Evolutionary conservation across 2,329 filamentous ascomycete species (phyloP), one percentile per base, ranked within the genome.

Genomic region (Fusarium sp.): DNA sequence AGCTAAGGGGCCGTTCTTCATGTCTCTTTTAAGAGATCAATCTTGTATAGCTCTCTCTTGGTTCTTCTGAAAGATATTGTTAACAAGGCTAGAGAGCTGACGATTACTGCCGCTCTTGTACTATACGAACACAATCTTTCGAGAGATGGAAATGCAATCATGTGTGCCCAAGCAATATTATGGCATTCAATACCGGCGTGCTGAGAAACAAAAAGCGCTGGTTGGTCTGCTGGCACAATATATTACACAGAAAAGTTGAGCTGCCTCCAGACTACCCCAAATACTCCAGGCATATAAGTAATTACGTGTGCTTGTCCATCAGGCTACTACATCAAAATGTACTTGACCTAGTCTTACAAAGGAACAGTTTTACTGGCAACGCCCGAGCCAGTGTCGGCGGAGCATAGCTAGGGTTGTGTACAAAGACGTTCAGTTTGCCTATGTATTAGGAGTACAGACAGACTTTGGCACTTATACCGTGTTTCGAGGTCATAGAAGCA

Each of bases 391-490:
- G n/a, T 42, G 41, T 42, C 16, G 15, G 47, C 41, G 36, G 41
- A 45, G 56, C 48, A 62, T 57, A 47, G 47, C 50, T 65, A 50
- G 48, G 33, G n/a, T 38, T 54, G 18, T 42, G n/a, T 42, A 41
- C 20, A 57, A 48, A 15, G 28, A 39, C 38, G 61, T 22, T 47
- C 26, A 54, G 22, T 50, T 50, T 58, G 16, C 38, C 54, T 65
- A 45, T 48, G 44, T 51, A 42, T 16, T 30, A 26, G 58, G 57
- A 48, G 38, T 51, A 60, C 50, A 65, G 53, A 55, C 47, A 57
- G 39, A 18, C 12, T 24, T 38, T 48, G 42, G 33, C 45, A 51
- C 45, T 42, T 47, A 64, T 58, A 68, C 71, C 70, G 66, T 54
- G 59, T 51, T 68, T 68, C 33, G 60, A 55, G 53, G 53, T 24